Evolutionary conservation across 139 green algal genomes (phyloP).

Genomic region (Chlorella sp.): DNA sequence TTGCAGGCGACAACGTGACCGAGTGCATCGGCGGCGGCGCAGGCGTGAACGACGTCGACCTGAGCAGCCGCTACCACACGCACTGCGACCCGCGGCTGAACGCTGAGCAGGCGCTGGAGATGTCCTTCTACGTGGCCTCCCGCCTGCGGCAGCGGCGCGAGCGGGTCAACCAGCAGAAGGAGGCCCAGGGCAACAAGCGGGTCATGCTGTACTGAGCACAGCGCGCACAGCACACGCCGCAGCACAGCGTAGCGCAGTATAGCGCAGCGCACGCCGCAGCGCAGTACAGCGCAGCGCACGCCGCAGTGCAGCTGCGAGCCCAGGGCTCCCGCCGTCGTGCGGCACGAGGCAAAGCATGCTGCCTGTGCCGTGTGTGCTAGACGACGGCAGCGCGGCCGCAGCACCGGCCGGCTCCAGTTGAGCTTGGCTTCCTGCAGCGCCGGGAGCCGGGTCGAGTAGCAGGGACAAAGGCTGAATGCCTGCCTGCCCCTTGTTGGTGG

Average conservation of each 20-base stretch:
- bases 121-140: slow-evolving; percentile 96
- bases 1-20: slow-evolving; percentile 89
- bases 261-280: neutral
- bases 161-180: slow-evolving; percentile 17
- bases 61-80: slow-evolving; percentile 97
- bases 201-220: slow-evolving; percentile 44
- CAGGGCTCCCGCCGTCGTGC: too few species aligned
- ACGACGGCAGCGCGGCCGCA: neutral
- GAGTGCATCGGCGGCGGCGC: slow-evolving; percentile 96
- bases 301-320: neutral
- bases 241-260: too few species aligned
- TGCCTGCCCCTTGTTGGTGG: too few species aligned
- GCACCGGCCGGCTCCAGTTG: too few species aligned
- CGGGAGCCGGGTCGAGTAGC: too few species aligned
- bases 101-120: slow-evolving; percentile 96
- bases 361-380: neutral
- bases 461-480: too few species aligned
- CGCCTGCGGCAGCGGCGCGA: slow-evolving; percentile 66
- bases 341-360: too few species aligned
- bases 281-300: slow-evolving; percentile 11
- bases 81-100: slow-evolving; percentile 99
- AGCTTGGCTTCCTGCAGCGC: too few species aligned
- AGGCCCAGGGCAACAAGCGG: slow-evolving; percentile 23
- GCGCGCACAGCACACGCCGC: neutral
- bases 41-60: slow-evolving; percentile 74